phyloP scores from a whole-genome alignment of 208 protist species.

The Wallacemonas sp. region DNA sequence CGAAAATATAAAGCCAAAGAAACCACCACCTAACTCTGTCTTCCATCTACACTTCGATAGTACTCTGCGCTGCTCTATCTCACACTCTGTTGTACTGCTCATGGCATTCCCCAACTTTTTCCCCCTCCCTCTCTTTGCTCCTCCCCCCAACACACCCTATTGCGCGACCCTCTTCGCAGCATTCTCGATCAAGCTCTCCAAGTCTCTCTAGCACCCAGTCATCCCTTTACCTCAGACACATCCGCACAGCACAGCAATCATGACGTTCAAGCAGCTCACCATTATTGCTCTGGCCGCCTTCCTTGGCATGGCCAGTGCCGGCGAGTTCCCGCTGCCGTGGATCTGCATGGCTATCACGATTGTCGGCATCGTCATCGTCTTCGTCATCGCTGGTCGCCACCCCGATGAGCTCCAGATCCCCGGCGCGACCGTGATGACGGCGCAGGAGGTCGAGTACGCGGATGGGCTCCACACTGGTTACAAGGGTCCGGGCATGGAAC shows the following conservation, averaged over 20 bases:
- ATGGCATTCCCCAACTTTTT: too few relatives aligned
- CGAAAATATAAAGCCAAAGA: too few relatives aligned
- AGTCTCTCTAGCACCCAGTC: not conserved
- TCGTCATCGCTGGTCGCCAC: slow-evolving; percentile 36
- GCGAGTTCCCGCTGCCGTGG: slow-evolving; percentile 43
- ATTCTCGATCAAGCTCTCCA: not conserved
- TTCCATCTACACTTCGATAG: too few relatives aligned
- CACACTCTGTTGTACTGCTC: too few relatives aligned
- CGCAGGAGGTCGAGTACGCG: slow-evolving; percentile 16
- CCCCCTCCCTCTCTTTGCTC: too few relatives aligned
- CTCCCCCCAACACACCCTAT: too few relatives aligned
- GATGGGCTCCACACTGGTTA: not conserved
- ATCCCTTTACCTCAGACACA: not conserved
- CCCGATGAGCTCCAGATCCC: slow-evolving; percentile 39
- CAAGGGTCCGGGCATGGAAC: slow-evolving; percentile 1
- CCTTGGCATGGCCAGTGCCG: slow-evolving; percentile 12
- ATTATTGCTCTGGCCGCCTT: slow-evolving; percentile 19
- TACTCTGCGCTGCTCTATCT: too few relatives aligned
- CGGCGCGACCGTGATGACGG: slow-evolving; percentile 22
- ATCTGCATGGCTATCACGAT: slow-evolving; percentile 42
- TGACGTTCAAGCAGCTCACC: slow-evolving; percentile 7
- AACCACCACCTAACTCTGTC: too few relatives aligned
- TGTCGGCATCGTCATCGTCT: slow-evolving; percentile 27
- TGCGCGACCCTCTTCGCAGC: too few relatives aligned
- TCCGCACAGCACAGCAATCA: too few relatives aligned